Evolutionary conservation across 805 yeast genomes (phyloP), one percentile per base, ranked within the genome.

Genomic region (Candida boleticola): DNA sequence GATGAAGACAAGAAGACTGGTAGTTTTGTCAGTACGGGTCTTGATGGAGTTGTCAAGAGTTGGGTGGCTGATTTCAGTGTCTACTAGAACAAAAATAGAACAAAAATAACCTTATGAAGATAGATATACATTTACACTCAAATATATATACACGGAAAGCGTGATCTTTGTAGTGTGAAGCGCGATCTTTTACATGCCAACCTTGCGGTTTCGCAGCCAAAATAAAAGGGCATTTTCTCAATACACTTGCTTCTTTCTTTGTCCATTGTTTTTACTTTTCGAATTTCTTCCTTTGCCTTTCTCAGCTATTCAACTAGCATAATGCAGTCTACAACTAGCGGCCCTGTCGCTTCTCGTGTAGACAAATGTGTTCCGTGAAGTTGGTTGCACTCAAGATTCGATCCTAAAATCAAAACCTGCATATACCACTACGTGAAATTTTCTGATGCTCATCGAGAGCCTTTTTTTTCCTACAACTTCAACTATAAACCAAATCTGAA

Each of bases 11-110:
- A 43, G 2, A 45, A 47, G 3, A 40, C 41, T 29, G 68, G 66
- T 3, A 64, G 68, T 9, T 59, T 90, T 31, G 78, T 80, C 6
- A 79, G 85, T 47, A 83, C 79, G 17, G 99, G 99, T 29, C 66
- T 80, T 13, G 99, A 93, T 60, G 88, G 92, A 2, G 74, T 83
- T 39, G 70, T 92, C 42, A 90, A 85, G 64, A 64, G 71, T 23
- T 93, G 98, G 98, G 55, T 56, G 7, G 75, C 73, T 6, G 61
- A 60, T 33, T 54, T 60, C 20, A 32, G 39, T 14, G 52, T 26
- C 14, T 48, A 48, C 20, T 39, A 39, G 41, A 16, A 13, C n/a
- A n/a, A n/a, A n/a, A 25, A 25, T 25, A 25, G 27, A 25, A 25
- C 11, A 25, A 7, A 25, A 25, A n/a, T n/a, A n/a, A n/a, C n/a